Percentiles rank a stretch among this genome's conserved stretches.
These are phyloP conservation scores for Corchorus olitorius DNA, from an alignment of 345 rosid species.

Conservation along the genomic window DNA sequence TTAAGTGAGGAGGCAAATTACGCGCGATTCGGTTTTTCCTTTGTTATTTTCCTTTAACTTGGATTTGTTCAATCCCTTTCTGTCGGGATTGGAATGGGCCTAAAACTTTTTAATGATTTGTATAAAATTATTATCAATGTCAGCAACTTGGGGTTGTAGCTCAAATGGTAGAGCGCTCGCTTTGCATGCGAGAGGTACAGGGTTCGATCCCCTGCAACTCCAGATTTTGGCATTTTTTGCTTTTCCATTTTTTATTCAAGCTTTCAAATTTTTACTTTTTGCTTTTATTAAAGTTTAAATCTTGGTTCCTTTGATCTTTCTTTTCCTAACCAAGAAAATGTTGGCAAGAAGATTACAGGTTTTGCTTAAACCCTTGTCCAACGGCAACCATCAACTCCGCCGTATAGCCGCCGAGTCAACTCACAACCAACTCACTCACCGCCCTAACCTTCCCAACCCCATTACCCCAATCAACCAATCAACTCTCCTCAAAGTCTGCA, in stretches of 20 bases:
- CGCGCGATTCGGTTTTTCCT: conserved; percentile 4
- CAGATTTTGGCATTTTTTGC: not conserved
- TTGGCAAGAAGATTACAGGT: conserved; percentile 19
- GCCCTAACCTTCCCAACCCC: not conserved
- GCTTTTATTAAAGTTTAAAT: not conserved
- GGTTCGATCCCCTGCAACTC: conserved; percentile 18
- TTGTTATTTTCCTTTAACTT: not conserved
- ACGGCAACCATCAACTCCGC: conserved; percentile 21
- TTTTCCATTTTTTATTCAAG: no score
- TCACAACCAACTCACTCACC: conserved; percentile 19
- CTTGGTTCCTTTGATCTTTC: not conserved
- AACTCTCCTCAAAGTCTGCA: conserved; percentile 71
- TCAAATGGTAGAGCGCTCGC: conserved; percentile 91
- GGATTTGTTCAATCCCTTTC: conserved; percentile 31
- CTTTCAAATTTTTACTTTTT: not conserved
- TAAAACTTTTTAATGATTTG: no score
- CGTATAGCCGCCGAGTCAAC: conserved; percentile 19
- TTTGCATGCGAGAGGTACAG: conserved; percentile 59
- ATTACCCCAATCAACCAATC: conserved; percentile 48
- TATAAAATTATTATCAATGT: no score
- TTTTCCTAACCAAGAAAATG: not conserved
- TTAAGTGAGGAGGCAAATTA: conserved; percentile 7
- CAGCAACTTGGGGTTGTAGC: conserved; percentile 65
- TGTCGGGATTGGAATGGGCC: not conserved
- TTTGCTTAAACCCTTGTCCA: conserved; percentile 20